Evolutionary conservation across 106 monocot genomes (phyloP), one percentile per base, ranked within the genome.

Genomic region (Allium cepa): DNA sequence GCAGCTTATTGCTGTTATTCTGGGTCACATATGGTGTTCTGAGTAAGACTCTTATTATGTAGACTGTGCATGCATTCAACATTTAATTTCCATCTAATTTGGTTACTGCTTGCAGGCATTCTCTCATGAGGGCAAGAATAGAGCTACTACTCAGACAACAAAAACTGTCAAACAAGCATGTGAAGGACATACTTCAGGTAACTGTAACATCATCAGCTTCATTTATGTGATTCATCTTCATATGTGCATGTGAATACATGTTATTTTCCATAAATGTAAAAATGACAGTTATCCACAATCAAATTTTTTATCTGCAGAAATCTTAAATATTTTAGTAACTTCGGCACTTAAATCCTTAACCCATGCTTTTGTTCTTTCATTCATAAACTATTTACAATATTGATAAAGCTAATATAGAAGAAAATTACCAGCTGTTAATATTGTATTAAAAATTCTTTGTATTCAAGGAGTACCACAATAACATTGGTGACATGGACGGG

Each of bases 11-110:
- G 82, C 97, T 17, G 80, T 92, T 77, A 89, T 97, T 66, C 65
- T 92, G 59, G 97, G 97, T 8, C 92, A 97, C 69, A 66, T 97
- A 8, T 97, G 97, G 97, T 86, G 80, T 53, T 89, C 97, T 68
- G 97, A 87, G 97, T 97, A 87, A 84, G 92, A 73, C 9, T 53
- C 9, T 52, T 63, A 9, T 63, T 26, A 55, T 16, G 51, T 72
- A 22, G 2, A 36, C 53, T 9, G 8, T 28, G 11, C 15, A 8
- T 64, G 64, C 2, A 68, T 52, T 0, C 17, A 7, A 1, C 26
- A 55, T 55, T 55, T 8, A 16, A n/a, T 64, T n/a, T 63, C 71
- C 50, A 55, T 57, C 46, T 46, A 4, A 26, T 11, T 15, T 58
- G 57, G 9, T 68, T 27, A 15, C 56, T 71, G 22, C 26, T 46